A percentile compares a stretch with the other conserved stretches of the same genome.
phyloP scores from a whole-genome alignment of 495 filamentous ascomycete species.

The Talaromyces ruber region DNA sequence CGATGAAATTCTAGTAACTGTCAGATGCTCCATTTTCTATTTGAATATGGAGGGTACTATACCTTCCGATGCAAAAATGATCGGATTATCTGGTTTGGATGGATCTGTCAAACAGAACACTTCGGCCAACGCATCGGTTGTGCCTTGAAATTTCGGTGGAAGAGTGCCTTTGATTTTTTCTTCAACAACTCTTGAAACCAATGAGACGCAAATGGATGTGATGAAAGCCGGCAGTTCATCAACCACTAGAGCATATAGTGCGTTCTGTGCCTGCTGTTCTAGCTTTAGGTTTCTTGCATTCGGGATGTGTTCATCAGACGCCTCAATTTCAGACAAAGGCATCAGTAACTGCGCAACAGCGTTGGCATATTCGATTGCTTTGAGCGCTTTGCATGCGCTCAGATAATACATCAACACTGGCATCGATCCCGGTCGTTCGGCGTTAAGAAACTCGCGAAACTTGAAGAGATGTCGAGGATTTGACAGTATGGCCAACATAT shows the following conservation, averaged over 20 bases:
- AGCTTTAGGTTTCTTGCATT: slow-evolving; percentile 44
- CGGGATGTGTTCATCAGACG: slow-evolving; percentile 30
- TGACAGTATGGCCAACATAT: slow-evolving; percentile 51
- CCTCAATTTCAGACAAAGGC: slow-evolving; percentile 35
- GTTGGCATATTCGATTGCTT: slow-evolving; percentile 65
- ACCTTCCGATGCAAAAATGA: slow-evolving; percentile 75
- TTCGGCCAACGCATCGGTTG: slow-evolving; percentile 65
- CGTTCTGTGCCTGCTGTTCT: slow-evolving; percentile 47
- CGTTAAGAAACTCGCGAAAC: slow-evolving; percentile 60
- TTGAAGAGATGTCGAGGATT: slow-evolving; percentile 58
- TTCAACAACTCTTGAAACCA: slow-evolving; percentile 28
- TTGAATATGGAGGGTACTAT: too few species aligned
- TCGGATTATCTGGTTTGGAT: slow-evolving; percentile 62
- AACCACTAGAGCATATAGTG: slow-evolving; percentile 49
- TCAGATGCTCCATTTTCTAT: background rate
- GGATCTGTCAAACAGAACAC: slow-evolving; percentile 75
- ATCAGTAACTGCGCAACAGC: slow-evolving; percentile 44
- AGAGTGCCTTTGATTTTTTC: slow-evolving; percentile 26
- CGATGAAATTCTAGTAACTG: slow-evolving; percentile 45
- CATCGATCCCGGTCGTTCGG: slow-evolving; percentile 62
- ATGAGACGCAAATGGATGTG: slow-evolving; percentile 30
- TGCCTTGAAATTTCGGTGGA: slow-evolving; percentile 34
- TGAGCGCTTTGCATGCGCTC: slow-evolving; percentile 53
- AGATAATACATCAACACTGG: slow-evolving; percentile 60
- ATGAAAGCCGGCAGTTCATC: slow-evolving; percentile 68